These are phyloP conservation scores for Cyberlindnera subsufficiens DNA, from an alignment of 805 yeast genomes.

Conservation along the genomic window DNA sequence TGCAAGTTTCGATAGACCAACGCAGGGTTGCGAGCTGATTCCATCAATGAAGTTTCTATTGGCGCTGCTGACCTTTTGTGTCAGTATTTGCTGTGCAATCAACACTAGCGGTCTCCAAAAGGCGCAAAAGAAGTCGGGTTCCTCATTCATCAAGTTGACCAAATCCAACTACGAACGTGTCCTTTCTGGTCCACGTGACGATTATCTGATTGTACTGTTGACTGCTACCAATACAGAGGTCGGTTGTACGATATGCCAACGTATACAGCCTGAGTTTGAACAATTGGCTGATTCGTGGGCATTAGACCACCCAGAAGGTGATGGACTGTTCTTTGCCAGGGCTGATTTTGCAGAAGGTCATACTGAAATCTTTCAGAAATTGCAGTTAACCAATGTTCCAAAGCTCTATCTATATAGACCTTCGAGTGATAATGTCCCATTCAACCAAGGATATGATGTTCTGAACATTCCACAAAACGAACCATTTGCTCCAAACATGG, in stretches of 20 bases:
- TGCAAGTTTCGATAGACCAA: not conserved
- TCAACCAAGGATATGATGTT: conserved; percentile 22
- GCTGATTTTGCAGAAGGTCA: conserved; percentile 65
- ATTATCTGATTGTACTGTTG: conserved; percentile 61
- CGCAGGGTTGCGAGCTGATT: not conserved
- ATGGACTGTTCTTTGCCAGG: conserved; percentile 59
- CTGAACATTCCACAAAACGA: conserved; percentile 26
- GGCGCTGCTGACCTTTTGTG: conserved; percentile 3
- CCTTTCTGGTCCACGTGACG: conserved; percentile 58
- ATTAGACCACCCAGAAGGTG: conserved; percentile 49
- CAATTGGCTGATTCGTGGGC: conserved; percentile 60
- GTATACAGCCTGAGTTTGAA: conserved; percentile 60
- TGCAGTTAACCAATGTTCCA: conserved; percentile 69
- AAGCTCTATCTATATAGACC: conserved; percentile 61
- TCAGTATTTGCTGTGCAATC: conserved; percentile 10
- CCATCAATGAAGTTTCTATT: conserved; percentile 4
- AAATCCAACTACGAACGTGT: conserved; percentile 54
- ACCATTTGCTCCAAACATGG: conserved; percentile 27
- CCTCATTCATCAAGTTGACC: conserved; percentile 42
- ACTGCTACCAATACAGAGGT: conserved; percentile 72
- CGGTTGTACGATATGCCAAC: conserved; percentile 71
- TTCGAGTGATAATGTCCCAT: conserved; percentile 36
- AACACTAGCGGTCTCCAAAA: conserved; percentile 20
- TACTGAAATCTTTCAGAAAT: conserved; percentile 35
- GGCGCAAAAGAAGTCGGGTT: conserved; percentile 23